These are phyloP conservation scores for Zalerion maritima DNA, from an alignment of 495 filamentous ascomycete species.

Conservation along the genomic window DNA sequence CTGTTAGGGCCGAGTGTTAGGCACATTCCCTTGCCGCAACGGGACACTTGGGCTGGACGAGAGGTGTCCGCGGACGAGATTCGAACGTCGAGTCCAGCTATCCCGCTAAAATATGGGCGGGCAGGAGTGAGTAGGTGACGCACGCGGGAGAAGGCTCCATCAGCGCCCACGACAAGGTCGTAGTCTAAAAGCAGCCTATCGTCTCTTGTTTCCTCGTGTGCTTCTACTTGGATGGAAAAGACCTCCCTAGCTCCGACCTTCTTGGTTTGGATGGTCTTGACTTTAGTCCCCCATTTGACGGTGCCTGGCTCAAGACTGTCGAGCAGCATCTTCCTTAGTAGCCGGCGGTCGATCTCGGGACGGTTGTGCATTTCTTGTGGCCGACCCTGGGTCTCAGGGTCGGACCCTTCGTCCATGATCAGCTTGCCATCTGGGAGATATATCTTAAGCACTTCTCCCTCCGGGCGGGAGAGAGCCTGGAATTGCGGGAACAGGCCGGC, in stretches of 20 bases:
- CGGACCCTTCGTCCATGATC: slow-evolving; percentile 1
- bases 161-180: slow-evolving; percentile 46
- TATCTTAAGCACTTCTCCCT: slow-evolving; percentile 3
- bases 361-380: slow-evolving; percentile 1
- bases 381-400: not conserved
- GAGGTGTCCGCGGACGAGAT: slow-evolving; percentile 16
- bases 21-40: slow-evolving; percentile 29
- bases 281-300: slow-evolving; percentile 1
- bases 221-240: too few species aligned
- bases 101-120: slow-evolving; percentile 34
- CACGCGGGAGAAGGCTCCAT: slow-evolving; percentile 46
- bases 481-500: slow-evolving; percentile 3
- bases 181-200: too few species aligned
- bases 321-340: slow-evolving; percentile 2
- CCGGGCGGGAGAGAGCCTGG: slow-evolving; percentile 2
- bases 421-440: not conserved
- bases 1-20: slow-evolving; percentile 27
- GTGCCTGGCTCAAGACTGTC: slow-evolving; percentile 1
- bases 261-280: slow-evolving; percentile 1
- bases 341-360: slow-evolving; percentile 2
- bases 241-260: too few species aligned
- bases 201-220: too few species aligned
- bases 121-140: slow-evolving; percentile 31
- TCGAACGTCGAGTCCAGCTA: slow-evolving; percentile 23
- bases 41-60: slow-evolving; percentile 15